phyloP scores from a whole-genome alignment of 2,329 filamentous ascomycete species.

The Paraphoma sp. region DNA sequence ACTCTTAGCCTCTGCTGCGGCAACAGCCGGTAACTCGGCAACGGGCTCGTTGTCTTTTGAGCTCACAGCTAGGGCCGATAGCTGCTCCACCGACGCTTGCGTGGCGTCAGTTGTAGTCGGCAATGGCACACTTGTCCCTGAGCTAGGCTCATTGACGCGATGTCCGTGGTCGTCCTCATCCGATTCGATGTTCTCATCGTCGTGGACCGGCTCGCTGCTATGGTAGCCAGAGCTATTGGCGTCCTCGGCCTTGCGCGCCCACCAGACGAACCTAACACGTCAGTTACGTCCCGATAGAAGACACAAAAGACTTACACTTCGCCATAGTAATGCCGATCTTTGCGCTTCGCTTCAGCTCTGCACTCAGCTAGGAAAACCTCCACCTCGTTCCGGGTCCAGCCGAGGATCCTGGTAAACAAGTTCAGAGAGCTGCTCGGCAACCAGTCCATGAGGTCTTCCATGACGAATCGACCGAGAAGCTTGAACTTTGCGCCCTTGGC shows the following conservation, averaged over 20 bases:
- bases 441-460: constrained; percentile 37
- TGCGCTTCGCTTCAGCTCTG: constrained; percentile 32
- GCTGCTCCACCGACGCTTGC: constrained; percentile 7
- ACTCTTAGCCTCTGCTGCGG: not conserved
- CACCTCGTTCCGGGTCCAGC: constrained; percentile 35
- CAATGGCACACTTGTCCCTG: not conserved
- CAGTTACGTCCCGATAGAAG: not conserved
- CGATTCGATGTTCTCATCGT: constrained; percentile 29
- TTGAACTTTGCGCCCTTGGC: constrained; percentile 40
- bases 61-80: constrained; percentile 5
- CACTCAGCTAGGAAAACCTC: constrained; percentile 37
- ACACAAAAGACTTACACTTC: constrained; percentile 25
- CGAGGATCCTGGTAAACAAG: constrained; percentile 36
- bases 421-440: constrained; percentile 31
- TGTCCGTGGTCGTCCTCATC: constrained; percentile 23
- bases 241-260: constrained; percentile 27
- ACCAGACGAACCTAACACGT: constrained; percentile 30
- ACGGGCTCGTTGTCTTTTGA: not conserved
- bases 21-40: not conserved
- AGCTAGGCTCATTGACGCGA: not conserved
- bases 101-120: constrained; percentile 7
- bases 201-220: constrained; percentile 18
- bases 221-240: not conserved
- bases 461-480: constrained; percentile 32
- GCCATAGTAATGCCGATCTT: constrained; percentile 34